Percentiles rank a stretch among this genome's conserved stretches.
phyloP scores from a whole-genome alignment of 169 alveolate genomes.

The Plasmodium coatneyi region DNA sequence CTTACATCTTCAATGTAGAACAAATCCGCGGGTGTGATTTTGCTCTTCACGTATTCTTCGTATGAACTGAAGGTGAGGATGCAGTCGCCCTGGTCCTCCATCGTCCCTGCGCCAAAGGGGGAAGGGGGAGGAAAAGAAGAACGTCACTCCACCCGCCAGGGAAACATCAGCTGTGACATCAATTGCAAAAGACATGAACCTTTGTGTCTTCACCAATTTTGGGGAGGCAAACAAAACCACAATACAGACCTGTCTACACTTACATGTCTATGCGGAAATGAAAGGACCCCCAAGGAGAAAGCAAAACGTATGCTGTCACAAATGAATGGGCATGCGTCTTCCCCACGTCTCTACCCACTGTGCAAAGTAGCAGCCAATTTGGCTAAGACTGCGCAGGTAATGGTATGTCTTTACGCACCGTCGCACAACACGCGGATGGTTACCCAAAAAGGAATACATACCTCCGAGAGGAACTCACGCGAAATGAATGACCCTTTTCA shows the following conservation, averaged over 20 bases:
- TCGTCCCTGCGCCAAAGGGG: not conserved
- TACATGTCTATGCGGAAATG: not conserved
- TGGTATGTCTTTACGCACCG: not conserved
- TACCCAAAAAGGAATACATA: not conserved
- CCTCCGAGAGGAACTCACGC: not conserved
- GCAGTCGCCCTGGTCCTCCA: constrained; percentile 5
- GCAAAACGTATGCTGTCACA: not conserved
- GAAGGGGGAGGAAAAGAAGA: not conserved
- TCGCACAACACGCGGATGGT: not conserved
- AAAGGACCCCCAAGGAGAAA: not conserved
- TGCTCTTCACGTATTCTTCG: constrained; percentile 61
- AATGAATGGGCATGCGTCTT: not conserved
- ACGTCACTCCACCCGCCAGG: not conserved
- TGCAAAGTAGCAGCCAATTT: not conserved
- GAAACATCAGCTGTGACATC: not conserved
- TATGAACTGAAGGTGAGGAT: constrained; percentile 27
- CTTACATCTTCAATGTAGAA: constrained; percentile 67
- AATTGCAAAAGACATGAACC: not conserved
- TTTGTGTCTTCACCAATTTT: not conserved
- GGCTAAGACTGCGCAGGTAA: not conserved
- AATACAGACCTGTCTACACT: not conserved
- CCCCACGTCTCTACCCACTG: not conserved
- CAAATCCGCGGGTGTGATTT: constrained; percentile 65
- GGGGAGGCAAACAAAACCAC: not conserved
- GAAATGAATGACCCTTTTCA: not conserved